Evolutionary conservation across 2,329 filamentous ascomycete genomes (phyloP), one percentile per base, ranked within the genome.

Genomic region (Teratosphaeria destructans): DNA sequence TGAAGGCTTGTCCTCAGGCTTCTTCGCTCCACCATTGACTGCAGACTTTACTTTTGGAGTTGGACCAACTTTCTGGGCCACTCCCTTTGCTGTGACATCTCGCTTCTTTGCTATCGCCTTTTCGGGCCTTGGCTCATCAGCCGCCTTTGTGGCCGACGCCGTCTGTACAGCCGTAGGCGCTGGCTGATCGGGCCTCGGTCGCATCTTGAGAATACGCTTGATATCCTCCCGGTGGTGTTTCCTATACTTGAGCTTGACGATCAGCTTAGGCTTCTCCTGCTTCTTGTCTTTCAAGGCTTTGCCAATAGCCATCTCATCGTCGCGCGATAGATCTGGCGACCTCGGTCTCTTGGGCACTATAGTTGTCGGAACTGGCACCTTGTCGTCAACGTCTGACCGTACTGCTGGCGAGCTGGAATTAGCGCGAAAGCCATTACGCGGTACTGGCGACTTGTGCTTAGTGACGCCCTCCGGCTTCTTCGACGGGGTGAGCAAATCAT

Each of bases 181-280:
- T 19, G 12, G 16, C 12, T 23, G 55, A 64, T 67, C 60, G 49
- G 66, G 65, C 23, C 60, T 61, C 10, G 67, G 61, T 11, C 62
- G 66, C 62, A 68, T 69, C 37, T 64, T 66, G 57, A 71, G 59
- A n/a, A 71, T 70, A 5, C 69, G 64, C 52, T 57, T 59, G n/a
- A 71, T 62, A 23, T 61, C 62, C 27, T 66, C 64, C 49, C 63
- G 60, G 16, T 62, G 64, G 12, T 61, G 52, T 52, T 68, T 67
- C 60, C 66, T 68, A 55, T 65, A 69, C 57, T 67, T 71, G 58
- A 72, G 43, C 61, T 67, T 69, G 8, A 71, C 63, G 19, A 70
- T 29, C 52, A 66, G 56, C 16, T 59, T 59, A 11, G 60, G 37
- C 43, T 63, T 63, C 26, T 58, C 59, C n/a, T 56, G 35, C 34